Conservation (phyloP, 2,329 filamentous ascomycete genomes). For the Trichoderma polysporum region DNA sequence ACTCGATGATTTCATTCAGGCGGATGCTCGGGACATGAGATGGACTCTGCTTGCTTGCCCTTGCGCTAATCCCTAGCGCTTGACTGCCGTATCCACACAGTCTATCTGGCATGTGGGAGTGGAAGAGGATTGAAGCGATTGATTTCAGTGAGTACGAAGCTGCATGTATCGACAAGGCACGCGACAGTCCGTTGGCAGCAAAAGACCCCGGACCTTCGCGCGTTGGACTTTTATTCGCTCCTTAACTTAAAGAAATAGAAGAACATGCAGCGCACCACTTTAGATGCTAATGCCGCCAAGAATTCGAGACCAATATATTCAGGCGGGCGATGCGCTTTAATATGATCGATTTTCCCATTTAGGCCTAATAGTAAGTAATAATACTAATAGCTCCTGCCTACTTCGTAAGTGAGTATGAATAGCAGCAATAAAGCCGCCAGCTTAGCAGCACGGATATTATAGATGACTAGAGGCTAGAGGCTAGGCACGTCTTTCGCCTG, state of each 20-base stretch:
- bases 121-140: background rate
- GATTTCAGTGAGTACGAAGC: background rate
- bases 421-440: background rate
- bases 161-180: background rate
- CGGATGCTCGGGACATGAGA: background rate
- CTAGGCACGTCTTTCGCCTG: background rate
- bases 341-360: background rate
- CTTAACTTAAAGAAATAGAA: background rate
- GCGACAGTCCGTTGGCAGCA: background rate
- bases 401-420: background rate
- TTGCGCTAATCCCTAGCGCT: background rate
- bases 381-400: background rate
- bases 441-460: background rate
- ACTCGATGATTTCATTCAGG: too few relatives aligned
- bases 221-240: background rate
- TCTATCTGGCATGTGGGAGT: background rate
- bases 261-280: background rate
- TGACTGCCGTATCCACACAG: constrained; percentile 1
- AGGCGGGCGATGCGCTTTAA: background rate
- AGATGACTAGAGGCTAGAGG: background rate
- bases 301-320: background rate
- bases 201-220: background rate
- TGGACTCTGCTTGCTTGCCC: background rate
- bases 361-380: background rate
- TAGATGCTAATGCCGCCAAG: background rate